These are phyloP conservation scores for Annulohypoxylon nitens DNA, from an alignment of 495 filamentous ascomycete species.

Conservation along the genomic window DNA sequence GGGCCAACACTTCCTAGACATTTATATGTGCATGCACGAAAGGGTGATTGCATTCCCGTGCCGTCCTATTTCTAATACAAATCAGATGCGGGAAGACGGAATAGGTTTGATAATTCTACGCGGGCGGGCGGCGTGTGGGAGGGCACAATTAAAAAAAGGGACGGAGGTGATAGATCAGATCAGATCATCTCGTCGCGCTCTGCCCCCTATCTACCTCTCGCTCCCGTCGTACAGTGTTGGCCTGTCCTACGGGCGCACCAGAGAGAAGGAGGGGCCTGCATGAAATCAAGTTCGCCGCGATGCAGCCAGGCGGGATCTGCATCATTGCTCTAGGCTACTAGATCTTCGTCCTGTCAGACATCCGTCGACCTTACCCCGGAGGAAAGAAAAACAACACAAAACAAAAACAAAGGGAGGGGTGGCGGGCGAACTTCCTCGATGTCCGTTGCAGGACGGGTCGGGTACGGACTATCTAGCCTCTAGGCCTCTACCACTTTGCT, in stretches of 20 bases:
- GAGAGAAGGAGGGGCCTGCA: conserved; percentile 23
- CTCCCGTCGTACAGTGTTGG: conserved; percentile 25
- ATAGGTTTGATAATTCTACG: conserved; percentile 8
- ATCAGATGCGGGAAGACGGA: conserved; percentile 33
- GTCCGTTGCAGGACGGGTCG: conserved; percentile 20
- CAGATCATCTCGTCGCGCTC: conserved; percentile 19
- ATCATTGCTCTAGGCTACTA: conserved; percentile 20
- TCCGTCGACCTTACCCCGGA: background rate
- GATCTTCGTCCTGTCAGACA: conserved; percentile 41
- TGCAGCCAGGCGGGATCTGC: conserved; percentile 44
- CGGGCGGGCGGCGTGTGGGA: conserved; percentile 1
- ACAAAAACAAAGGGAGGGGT: background rate
- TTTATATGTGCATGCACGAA: conserved; percentile 13
- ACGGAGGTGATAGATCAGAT: conserved; percentile 29
- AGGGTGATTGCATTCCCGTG: conserved; percentile 43
- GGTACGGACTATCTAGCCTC: conserved; percentile 19
- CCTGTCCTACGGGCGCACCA: conserved; percentile 32
- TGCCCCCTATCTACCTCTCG: conserved; percentile 11
- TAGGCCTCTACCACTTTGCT: background rate
- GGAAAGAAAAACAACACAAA: background rate
- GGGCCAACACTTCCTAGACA: background rate
- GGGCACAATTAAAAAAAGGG: conserved; percentile 12
- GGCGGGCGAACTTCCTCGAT: background rate
- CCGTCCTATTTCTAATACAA: conserved; percentile 24
- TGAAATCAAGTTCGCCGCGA: conserved; percentile 44